Conservation (phyloP, 371 early-diverging fungal genomes). For the Mortierella sp. region DNA sequence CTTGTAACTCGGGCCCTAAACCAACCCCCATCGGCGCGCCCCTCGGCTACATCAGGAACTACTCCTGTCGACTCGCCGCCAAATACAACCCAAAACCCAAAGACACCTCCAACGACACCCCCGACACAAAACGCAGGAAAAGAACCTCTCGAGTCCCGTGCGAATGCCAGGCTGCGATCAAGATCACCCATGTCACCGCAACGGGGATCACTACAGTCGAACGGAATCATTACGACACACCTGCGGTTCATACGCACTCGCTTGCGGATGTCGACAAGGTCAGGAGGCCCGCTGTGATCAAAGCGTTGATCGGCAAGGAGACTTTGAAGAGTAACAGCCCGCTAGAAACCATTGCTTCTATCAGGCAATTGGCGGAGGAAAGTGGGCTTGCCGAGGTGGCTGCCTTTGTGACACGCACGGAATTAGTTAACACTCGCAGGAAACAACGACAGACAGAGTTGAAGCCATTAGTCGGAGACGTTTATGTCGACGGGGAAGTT, state of each 20-base stretch:
- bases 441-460: constrained; percentile 9
- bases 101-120: background rate
- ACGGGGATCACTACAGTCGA: background rate
- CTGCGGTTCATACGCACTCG: background rate
- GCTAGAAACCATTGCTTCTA: constrained; percentile 12
- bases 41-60: background rate
- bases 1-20: background rate
- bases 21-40: background rate
- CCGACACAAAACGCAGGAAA: background rate
- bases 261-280: constrained; percentile 19
- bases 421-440: constrained; percentile 29
- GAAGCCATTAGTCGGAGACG: background rate
- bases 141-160: background rate
- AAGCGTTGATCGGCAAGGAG: constrained; percentile 21
- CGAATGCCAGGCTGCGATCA: constrained; percentile 5
- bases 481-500: background rate
- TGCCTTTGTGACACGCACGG: constrained; percentile 11
- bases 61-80: constrained; percentile 1
- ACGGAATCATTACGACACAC: background rate
- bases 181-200: background rate
- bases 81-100: background rate
- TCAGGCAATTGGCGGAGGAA: constrained; percentile 17
- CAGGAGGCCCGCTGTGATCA: constrained; percentile 18
- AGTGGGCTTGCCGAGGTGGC: constrained; percentile 6
- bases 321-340: constrained; percentile 15